Percentiles rank a stretch among this genome's conserved stretches.
Evolutionary conservation across 2,329 filamentous ascomycete species (phyloP).

Genomic region (Dactylellina parvicollis): DNA sequence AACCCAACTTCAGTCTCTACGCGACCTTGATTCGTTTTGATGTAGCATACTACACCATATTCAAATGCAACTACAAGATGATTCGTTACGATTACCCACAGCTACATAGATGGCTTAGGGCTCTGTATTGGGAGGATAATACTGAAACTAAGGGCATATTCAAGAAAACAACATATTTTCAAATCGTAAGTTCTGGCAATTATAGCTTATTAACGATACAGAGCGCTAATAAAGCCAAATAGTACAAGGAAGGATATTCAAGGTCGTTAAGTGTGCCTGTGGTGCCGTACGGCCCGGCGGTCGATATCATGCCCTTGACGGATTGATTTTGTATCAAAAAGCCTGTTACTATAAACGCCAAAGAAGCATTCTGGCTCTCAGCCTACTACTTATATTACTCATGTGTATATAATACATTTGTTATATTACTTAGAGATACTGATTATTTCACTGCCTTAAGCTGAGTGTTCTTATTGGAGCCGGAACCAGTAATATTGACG

Average conservation of each 20-base stretch:
- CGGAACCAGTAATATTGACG: no score
- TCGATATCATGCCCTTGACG: constrained; percentile 42
- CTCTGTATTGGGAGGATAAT: constrained; percentile 78
- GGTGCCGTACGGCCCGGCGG: constrained; percentile 29
- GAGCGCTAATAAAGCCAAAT: background rate
- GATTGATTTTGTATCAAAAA: background rate
- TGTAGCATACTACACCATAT: constrained; percentile 84
- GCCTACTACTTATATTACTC: no score
- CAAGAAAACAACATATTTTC: constrained; percentile 43
- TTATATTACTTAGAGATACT: no score
- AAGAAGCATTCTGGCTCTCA: no score
- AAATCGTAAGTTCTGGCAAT: constrained; percentile 23
- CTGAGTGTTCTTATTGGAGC: no score
- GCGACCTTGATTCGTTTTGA: constrained; percentile 79
- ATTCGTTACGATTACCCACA: constrained; percentile 72
- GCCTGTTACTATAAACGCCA: no score
- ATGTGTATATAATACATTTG: no score
- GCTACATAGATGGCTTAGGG: constrained; percentile 81
- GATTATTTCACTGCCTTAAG: no score
- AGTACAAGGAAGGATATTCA: constrained; percentile 49
- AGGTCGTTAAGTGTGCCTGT: constrained; percentile 3
- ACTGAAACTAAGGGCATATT: constrained; percentile 29
- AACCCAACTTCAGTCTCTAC: constrained; percentile 64
- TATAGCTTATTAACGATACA: background rate
- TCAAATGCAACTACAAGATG: constrained; percentile 75